Conservation (phyloP, 139 green algal species). For the Zygnema cylindricum region DNA sequence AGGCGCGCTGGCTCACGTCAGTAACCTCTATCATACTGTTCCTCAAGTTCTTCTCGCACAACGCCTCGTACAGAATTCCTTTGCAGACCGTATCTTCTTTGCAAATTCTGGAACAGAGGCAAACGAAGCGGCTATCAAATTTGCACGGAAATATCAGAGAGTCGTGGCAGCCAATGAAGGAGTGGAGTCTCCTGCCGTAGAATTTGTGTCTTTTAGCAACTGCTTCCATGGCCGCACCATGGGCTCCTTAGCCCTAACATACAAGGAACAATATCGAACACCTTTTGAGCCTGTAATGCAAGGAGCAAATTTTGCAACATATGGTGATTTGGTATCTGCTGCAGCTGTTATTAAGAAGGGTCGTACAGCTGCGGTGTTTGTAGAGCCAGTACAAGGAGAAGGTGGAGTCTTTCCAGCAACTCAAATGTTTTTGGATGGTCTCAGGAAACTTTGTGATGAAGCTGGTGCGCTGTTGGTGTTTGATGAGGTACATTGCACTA, state of each 20-base stretch:
- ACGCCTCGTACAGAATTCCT: conserved; percentile 84
- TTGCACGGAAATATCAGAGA: conserved; percentile 91
- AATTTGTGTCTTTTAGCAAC: conserved; percentile 92
- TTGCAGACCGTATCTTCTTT: conserved; percentile 96
- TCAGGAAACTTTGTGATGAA: conserved; percentile 91
- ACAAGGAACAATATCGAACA: conserved; percentile 82
- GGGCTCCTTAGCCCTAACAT: conserved; percentile 93
- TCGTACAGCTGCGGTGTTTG: conserved; percentile 90
- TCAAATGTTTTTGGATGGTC: conserved; percentile 67
- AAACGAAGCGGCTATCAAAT: conserved; percentile 99
- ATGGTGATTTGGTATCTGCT: conserved; percentile 65
- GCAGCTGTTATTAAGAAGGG: conserved; percentile 77
- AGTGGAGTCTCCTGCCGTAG: conserved; percentile 68
- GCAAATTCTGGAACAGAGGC: conserved; percentile 97
- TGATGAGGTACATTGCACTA: conserved; percentile 82
- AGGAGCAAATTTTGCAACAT: conserved; percentile 65
- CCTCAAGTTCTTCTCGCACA: conserved; percentile 87
- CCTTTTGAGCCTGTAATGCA: conserved; percentile 96
- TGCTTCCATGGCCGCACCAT: conserved; percentile 98
- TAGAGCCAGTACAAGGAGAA: conserved; percentile 96
- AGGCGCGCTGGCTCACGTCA: conserved; percentile 83
- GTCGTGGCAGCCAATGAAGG: conserved; percentile 73
- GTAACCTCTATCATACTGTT: conserved; percentile 96
- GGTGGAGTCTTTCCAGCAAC: conserved; percentile 82
- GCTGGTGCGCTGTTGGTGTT: conserved; percentile 92